phyloP scores from a whole-genome alignment of 768 basidiomycete genomes.

The Pluteus cervinus region DNA sequence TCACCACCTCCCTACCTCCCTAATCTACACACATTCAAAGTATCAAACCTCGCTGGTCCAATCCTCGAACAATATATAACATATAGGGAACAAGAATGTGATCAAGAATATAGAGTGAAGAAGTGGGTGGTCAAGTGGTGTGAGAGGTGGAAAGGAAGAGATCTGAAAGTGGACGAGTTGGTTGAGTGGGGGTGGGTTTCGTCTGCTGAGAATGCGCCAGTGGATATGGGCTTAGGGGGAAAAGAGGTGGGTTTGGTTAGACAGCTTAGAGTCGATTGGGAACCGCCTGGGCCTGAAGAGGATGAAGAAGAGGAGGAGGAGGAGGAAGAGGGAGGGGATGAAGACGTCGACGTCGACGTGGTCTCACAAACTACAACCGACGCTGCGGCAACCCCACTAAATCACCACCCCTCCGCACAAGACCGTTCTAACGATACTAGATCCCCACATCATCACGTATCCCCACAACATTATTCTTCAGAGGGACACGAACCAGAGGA shows the following conservation, averaged over 20 bases:
- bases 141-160: slow-evolving; percentile 24
- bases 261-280: slow-evolving; percentile 21
- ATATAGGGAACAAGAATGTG: slow-evolving; percentile 9
- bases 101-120: slow-evolving; percentile 5
- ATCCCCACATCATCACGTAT: too few species aligned
- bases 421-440: too few species aligned
- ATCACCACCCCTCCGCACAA: too few species aligned
- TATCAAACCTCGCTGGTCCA: slow-evolving; percentile 16
- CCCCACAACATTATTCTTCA: too few species aligned
- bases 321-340: slow-evolving; percentile 18
- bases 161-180: slow-evolving; percentile 30
- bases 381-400: too few species aligned
- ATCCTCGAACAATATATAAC: slow-evolving; percentile 4
- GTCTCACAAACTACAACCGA: slow-evolving; percentile 10
- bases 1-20: slow-evolving; percentile 16
- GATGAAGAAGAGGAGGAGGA: slow-evolving; percentile 15
- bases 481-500: too few species aligned
- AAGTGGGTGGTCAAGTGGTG: slow-evolving; percentile 30
- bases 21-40: slow-evolving; percentile 20
- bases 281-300: slow-evolving; percentile 11
- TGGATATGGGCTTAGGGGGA: slow-evolving; percentile 8
- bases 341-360: slow-evolving; percentile 18
- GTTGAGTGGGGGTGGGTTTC: slow-evolving; percentile 27
- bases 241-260: slow-evolving; percentile 24
- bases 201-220: slow-evolving; percentile 1